Conservation (phyloP, 2,329 filamentous ascomycete species). For the Colletotrichum cuscutae region DNA sequence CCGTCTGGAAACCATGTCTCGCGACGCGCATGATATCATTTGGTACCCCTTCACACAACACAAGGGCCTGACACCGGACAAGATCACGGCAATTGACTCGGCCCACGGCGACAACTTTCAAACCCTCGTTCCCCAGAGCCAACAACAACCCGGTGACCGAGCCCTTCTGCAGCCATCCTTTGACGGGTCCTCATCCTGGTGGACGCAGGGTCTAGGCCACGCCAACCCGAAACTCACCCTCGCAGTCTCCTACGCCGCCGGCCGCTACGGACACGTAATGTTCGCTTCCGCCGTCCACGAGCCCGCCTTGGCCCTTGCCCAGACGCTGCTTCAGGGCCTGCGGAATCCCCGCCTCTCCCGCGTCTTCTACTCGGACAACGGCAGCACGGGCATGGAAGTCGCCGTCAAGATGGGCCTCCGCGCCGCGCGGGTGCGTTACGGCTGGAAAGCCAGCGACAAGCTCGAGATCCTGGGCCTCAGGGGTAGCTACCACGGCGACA, state of each 20-base stretch:
- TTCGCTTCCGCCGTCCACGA: conserved; percentile 84
- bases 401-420: conserved; percentile 87
- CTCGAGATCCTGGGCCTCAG: conserved; percentile 79
- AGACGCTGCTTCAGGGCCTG: conserved; percentile 68
- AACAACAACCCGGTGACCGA: background rate
- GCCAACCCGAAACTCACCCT: conserved; percentile 78
- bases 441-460: conserved; percentile 67
- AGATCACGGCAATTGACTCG: conserved; percentile 82
- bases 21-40: conserved; percentile 70
- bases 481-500: conserved; percentile 88
- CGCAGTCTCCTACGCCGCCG: conserved; percentile 82
- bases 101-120: conserved; percentile 85
- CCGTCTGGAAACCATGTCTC: conserved; percentile 69
- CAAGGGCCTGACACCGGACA: conserved; percentile 66
- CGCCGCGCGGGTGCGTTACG: conserved; percentile 73
- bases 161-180: conserved; percentile 73
- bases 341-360: conserved; percentile 73
- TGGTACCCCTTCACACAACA: conserved; percentile 94
- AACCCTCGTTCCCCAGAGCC: conserved; percentile 47
- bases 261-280: conserved; percentile 89
- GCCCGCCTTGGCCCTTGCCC: conserved; percentile 76
- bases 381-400: conserved; percentile 86
- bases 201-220: conserved; percentile 89
- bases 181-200: conserved; percentile 89
- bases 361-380: conserved; percentile 86